phyloP scores from a whole-genome alignment of 768 basidiomycete species.

The Pleurotus cornucopiae region DNA sequence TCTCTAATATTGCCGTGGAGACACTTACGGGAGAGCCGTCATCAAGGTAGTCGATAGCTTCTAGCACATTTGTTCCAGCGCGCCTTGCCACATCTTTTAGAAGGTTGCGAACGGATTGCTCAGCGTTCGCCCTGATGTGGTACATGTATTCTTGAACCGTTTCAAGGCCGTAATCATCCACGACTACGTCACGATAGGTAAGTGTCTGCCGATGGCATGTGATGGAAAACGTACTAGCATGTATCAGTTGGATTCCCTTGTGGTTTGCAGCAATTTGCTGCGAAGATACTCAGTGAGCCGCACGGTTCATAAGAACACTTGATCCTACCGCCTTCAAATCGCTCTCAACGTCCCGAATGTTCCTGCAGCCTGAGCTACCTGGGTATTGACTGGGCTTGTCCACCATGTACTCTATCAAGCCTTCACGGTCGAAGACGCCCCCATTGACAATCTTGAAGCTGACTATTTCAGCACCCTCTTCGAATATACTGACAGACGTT shows the following conservation, averaged over 20 bases:
- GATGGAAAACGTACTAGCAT: constrained; percentile 50
- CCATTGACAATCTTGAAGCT: constrained; percentile 88
- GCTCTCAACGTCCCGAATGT: constrained; percentile 86
- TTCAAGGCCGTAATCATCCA: constrained; percentile 79
- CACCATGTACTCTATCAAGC: constrained; percentile 76
- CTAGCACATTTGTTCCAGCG: constrained; percentile 58
- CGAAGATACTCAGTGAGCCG: neutral
- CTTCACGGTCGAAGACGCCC: constrained; percentile 75
- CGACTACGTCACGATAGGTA: constrained; percentile 41
- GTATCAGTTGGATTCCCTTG: constrained; percentile 85
- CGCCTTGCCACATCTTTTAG: constrained; percentile 71
- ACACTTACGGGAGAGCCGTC: constrained; percentile 78
- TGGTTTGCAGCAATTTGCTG: constrained; percentile 94
- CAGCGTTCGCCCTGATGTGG: constrained; percentile 87
- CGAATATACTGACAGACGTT: constrained; percentile 83
- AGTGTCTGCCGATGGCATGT: constrained; percentile 8
- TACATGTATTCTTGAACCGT: constrained; percentile 94
- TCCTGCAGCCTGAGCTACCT: constrained; percentile 83
- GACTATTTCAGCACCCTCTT: constrained; percentile 90
- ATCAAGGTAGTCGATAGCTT: constrained; percentile 80
- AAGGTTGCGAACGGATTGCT: constrained; percentile 78
- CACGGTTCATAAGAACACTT: neutral
- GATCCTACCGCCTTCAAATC: constrained; percentile 80
- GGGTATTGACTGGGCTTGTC: constrained; percentile 78
- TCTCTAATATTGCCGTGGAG: neutral